Base-by-base conservation (phyloP, 495 filamentous ascomycete genomes). In the Penicillium crystallinum region DNA sequence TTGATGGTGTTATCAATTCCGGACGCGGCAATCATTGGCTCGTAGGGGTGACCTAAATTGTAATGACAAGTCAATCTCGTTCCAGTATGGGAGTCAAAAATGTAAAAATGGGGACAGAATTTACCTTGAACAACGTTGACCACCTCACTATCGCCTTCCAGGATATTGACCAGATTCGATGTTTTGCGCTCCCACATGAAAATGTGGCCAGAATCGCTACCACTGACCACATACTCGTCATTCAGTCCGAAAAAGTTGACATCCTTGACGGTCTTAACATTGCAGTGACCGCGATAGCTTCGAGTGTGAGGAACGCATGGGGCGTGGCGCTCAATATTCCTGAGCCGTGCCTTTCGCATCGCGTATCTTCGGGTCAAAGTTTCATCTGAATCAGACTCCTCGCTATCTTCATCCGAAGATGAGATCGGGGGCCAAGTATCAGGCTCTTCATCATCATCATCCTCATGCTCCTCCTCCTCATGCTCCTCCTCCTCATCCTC, bases 1-100 rank as follows among this genome's bases (percentile, higher is more conserved):
- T 89, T 89, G 70, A 90, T 81, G 1, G 86, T 89, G 34, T 82
- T 79, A 56, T 89, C 86, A 29, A 90, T 89, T 15, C 86, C 86
- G 0, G 82, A 85, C 8, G 80, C 82, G 2, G 86, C 86, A 27
- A 90, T 69, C 39, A 80, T 79, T 1, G 86, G 85, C 57, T 89
- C 86, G 59, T 86, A 86, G 1, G 86, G 86, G 56, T 89, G 86
- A 6, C 83, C 84, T 59, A 31, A 2, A 25, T 29, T 6, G 19
- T 5, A 5, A 33, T 29, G 15, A 52, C 35, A 49, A 27, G 2
- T 19, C 1, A 22, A 11, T 15, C 6, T 29, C 2, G 17, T 39
- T 21, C 25, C 5, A 25, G 0, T n/a, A 1, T 17, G 4, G 34
- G 22, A 45, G 37, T 5, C 3, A 10, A 19, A 41, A 22, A 8